Conservation (phyloP, 768 basidiomycete genomes). For the Russula brevipes region DNA sequence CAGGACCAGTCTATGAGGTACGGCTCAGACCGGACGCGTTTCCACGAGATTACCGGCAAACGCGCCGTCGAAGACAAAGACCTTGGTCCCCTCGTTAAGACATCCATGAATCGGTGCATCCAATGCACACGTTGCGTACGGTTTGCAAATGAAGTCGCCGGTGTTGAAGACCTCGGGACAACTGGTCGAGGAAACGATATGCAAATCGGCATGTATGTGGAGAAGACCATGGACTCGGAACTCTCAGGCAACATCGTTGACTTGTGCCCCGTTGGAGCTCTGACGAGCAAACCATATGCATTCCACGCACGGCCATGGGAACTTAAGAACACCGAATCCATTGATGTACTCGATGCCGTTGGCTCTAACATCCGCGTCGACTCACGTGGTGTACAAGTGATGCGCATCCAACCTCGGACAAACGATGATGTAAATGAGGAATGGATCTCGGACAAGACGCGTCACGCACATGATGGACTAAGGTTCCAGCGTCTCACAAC, state of each 20-base stretch:
- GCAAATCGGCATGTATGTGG: conserved; percentile 98
- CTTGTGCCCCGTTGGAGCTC: conserved; percentile 95
- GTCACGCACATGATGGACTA: conserved; percentile 93
- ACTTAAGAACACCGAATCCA: conserved; percentile 93
- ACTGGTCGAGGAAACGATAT: conserved; percentile 97
- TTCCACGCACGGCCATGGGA: conserved; percentile 99
- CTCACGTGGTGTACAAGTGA: conserved; percentile 91
- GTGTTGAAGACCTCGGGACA: conserved; percentile 94
- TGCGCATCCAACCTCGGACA: conserved; percentile 93
- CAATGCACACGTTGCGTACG: conserved; percentile 99
- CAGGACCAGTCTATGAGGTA: conserved; percentile 99
- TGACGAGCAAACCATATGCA: conserved; percentile 98
- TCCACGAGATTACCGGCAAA: conserved; percentile 98
- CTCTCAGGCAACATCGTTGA: conserved; percentile 96
- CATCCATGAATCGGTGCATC: conserved; percentile 98
- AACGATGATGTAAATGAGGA: conserved; percentile 99
- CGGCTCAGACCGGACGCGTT: conserved; percentile 93
- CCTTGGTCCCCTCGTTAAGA: conserved; percentile 96
- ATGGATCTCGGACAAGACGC: conserved; percentile 99
- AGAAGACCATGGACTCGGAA: conserved; percentile 96
- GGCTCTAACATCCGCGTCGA: conserved; percentile 97
- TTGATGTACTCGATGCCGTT: conserved; percentile 93
- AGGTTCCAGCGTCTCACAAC: conserved; percentile 92
- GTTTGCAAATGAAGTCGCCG: conserved; percentile 98
- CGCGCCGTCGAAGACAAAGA: conserved; percentile 98